phyloP scores from a whole-genome alignment of 2,329 filamentous ascomycete species.

The Sarocladium strictum region DNA sequence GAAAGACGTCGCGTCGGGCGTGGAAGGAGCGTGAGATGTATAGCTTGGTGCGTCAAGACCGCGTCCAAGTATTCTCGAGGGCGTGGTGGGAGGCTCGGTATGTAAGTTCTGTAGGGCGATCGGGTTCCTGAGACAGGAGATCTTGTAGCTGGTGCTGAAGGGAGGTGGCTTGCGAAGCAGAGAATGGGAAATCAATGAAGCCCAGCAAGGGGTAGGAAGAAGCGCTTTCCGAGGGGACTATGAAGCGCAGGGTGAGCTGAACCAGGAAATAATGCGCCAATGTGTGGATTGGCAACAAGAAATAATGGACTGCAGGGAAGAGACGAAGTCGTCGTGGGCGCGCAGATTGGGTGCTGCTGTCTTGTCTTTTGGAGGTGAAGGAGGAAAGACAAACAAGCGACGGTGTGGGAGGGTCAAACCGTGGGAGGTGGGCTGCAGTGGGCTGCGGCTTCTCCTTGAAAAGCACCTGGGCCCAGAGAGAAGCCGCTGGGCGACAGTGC shows the following conservation, averaged over 20 bases:
- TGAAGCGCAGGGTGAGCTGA: background rate
- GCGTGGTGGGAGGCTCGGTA: slow-evolving; percentile 3
- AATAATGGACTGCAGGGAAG: background rate
- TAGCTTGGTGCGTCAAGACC: background rate
- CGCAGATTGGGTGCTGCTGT: background rate
- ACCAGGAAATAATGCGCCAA: background rate
- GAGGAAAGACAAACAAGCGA: background rate
- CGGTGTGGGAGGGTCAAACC: background rate
- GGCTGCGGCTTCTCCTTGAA: background rate
- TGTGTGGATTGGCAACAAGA: background rate
- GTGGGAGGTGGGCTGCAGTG: background rate
- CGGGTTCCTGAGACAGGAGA: slow-evolving; percentile 6
- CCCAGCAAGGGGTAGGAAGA: background rate
- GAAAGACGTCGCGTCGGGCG: background rate
- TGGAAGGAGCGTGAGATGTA: background rate
- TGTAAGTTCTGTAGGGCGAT: slow-evolving; percentile 4
- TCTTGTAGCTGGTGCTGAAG: background rate
- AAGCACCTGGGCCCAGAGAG: background rate
- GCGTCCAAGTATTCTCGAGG: slow-evolving; percentile 3
- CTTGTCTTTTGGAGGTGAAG: background rate
- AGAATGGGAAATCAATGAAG: slow-evolving; percentile 4
- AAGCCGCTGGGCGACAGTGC: background rate
- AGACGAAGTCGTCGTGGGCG: background rate
- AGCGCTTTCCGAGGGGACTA: background rate
- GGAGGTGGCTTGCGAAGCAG: slow-evolving; percentile 6